Conservation (phyloP, 2,329 filamentous ascomycete genomes). For the Aspergillus tanneri region DNA sequence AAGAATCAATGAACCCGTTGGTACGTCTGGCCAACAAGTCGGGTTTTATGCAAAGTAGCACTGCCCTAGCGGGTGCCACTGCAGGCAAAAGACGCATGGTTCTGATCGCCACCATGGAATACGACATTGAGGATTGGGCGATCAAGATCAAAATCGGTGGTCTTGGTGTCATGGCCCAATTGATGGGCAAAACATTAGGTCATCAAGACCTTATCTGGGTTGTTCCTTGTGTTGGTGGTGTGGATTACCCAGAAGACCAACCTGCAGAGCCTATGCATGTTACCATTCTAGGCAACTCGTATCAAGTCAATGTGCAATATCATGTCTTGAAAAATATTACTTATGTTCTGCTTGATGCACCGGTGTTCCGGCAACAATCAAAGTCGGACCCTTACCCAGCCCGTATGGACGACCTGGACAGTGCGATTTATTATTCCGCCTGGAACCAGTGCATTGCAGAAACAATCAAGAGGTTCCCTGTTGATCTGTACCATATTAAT, state of each 20-base stretch:
- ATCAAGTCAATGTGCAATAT: conserved; percentile 64
- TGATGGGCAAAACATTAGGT: conserved; percentile 65
- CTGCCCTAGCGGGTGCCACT: conserved; percentile 33
- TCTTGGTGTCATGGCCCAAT: conserved; percentile 67
- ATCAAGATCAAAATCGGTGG: conserved; percentile 73
- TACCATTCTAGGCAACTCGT: conserved; percentile 59
- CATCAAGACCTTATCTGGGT: conserved; percentile 67
- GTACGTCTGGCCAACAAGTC: conserved; percentile 37
- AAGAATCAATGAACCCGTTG: conserved; percentile 35
- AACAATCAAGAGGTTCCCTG: conserved; percentile 60
- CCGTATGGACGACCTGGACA: conserved; percentile 68
- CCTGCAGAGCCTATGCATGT: conserved; percentile 62
- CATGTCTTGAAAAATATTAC: conserved; percentile 65
- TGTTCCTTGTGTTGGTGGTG: conserved; percentile 61
- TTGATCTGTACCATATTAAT: conserved; percentile 65
- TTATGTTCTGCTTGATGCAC: conserved; percentile 65
- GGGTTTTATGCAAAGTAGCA: conserved; percentile 38
- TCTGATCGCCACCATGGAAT: conserved; percentile 69
- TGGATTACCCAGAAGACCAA: conserved; percentile 62
- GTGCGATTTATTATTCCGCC: conserved; percentile 66
- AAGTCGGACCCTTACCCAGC: conserved; percentile 64
- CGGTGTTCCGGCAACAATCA: conserved; percentile 64
- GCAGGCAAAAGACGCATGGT: conserved; percentile 54
- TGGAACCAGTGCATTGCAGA: conserved; percentile 71
- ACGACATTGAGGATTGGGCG: conserved; percentile 68